These are phyloP conservation scores for Rhodotorula glutinis DNA, from an alignment of 1,284 basidiomycete species.

Conservation along the genomic window DNA sequence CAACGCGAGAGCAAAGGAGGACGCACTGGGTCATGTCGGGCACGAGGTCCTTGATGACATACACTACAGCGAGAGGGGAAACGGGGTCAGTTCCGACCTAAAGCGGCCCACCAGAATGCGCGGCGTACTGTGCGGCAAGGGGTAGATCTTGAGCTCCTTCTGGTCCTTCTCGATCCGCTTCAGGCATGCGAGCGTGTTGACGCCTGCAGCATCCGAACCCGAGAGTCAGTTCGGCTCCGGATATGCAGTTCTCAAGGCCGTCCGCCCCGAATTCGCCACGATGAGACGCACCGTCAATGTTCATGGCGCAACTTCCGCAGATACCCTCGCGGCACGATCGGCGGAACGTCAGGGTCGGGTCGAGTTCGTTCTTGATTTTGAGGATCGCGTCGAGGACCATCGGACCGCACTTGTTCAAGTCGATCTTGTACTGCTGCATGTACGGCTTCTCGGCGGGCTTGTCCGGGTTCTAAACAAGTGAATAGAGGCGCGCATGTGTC, in stretches of 20 bases:
- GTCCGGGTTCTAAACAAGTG: conserved; percentile 76
- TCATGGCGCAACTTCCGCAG: conserved; percentile 98
- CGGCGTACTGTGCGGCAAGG: conserved; percentile 94
- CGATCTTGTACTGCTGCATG: conserved; percentile 86
- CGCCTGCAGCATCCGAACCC: conserved; percentile 15
- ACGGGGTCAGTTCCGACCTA: neutral
- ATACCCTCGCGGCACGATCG: conserved; percentile 97
- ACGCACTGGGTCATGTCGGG: conserved; percentile 57
- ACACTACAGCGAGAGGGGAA: conserved; percentile 65
- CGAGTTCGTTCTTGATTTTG: conserved; percentile 98
- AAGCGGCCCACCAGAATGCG: no score
- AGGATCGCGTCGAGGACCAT: conserved; percentile 95
- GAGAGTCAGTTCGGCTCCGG: no score
- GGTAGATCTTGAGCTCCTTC: conserved; percentile 89
- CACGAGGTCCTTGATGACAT: conserved; percentile 98
- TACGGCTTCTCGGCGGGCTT: conserved; percentile 86
- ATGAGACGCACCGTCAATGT: conserved; percentile 79
- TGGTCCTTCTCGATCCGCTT: conserved; percentile 84
- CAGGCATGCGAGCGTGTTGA: conserved; percentile 93
- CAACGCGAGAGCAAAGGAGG: neutral
- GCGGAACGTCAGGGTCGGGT: conserved; percentile 94
- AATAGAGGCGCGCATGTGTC: neutral
- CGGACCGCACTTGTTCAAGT: conserved; percentile 91
- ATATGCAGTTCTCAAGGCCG: no score
- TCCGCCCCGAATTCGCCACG: no score